These are phyloP conservation scores for Vaucheria bursata DNA, from an alignment of 352 stramenopile species.

Conservation along the genomic window DNA sequence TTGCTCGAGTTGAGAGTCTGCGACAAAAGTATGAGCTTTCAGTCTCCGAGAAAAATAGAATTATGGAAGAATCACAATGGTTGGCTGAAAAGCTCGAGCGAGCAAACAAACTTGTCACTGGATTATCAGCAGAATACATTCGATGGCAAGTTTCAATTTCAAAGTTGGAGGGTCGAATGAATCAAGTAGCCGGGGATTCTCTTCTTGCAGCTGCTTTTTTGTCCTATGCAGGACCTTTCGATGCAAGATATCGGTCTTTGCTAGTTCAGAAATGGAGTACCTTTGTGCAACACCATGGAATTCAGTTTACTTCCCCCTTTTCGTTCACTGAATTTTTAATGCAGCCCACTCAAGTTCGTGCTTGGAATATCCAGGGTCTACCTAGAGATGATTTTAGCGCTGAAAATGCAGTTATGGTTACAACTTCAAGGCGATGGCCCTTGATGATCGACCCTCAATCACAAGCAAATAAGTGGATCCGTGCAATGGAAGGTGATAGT, in stretches of 20 bases:
- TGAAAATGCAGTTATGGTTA: slow-evolving; percentile 91
- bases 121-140: slow-evolving; percentile 80
- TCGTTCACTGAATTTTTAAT: slow-evolving; percentile 81
- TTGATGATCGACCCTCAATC: slow-evolving; percentile 86
- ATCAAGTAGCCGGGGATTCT: slow-evolving; percentile 78
- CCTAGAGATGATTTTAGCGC: slow-evolving; percentile 81
- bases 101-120: slow-evolving; percentile 83
- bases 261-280: slow-evolving; percentile 68
- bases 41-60: slow-evolving; percentile 81
- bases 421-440: slow-evolving; percentile 80
- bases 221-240: slow-evolving; percentile 87
- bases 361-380: slow-evolving; percentile 86
- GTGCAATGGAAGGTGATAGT: slow-evolving; percentile 72
- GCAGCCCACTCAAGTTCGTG: slow-evolving; percentile 79
- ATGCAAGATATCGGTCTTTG: slow-evolving; percentile 70
- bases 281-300: slow-evolving; percentile 63
- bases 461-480: slow-evolving; percentile 93
- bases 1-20: slow-evolving; percentile 50
- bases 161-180: slow-evolving; percentile 71
- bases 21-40: slow-evolving; percentile 80
- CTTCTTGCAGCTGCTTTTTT: slow-evolving; percentile 84
- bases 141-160: slow-evolving; percentile 81
- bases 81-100: slow-evolving; percentile 77
- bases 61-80: slow-evolving; percentile 78
- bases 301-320: slow-evolving; percentile 75